phyloP scores from a whole-genome alignment of 2,329 filamentous ascomycete species.

The Xenoacremonium recifei region DNA sequence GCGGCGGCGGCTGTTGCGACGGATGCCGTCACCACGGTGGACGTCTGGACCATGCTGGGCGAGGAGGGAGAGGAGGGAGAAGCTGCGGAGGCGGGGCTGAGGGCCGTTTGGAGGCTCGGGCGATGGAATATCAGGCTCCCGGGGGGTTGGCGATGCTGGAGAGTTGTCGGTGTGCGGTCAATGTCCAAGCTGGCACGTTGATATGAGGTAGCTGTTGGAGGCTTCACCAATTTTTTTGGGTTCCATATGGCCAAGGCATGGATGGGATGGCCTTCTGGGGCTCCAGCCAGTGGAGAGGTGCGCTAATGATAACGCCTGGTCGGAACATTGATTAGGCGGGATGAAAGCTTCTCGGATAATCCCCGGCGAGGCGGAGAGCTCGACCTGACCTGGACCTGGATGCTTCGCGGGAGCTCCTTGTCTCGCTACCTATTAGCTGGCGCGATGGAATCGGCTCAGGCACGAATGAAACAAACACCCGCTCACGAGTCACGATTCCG shows the following conservation, averaged over 20 bases:
- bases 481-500: not conserved
- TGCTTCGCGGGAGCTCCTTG: not conserved
- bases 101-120: slow-evolving; percentile 4
- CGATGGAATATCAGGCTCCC: slow-evolving; percentile 5
- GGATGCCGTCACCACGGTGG: slow-evolving; percentile 58
- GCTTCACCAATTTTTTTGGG: slow-evolving; percentile 30
- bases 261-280: no score
- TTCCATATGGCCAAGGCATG: no score
- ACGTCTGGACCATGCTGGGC: slow-evolving; percentile 46
- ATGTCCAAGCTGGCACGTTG: slow-evolving; percentile 22
- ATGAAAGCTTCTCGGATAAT: slow-evolving; percentile 9
- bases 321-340: slow-evolving; percentile 15
- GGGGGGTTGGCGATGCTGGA: not conserved
- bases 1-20: slow-evolving; percentile 60
- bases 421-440: no score
- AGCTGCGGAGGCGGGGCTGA: slow-evolving; percentile 10
- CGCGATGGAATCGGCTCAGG: slow-evolving; percentile 12
- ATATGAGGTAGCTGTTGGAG: slow-evolving; percentile 21
- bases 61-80: slow-evolving; percentile 10
- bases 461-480: slow-evolving; percentile 11
- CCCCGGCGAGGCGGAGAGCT: slow-evolving; percentile 13
- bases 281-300: slow-evolving; percentile 14
- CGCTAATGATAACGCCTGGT: slow-evolving; percentile 5
- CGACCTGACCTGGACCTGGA: not conserved
- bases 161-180: not conserved